Evolutionary conservation across 2,329 filamentous ascomycete genomes (phyloP).

Genomic region (Thelonectria blattea): DNA sequence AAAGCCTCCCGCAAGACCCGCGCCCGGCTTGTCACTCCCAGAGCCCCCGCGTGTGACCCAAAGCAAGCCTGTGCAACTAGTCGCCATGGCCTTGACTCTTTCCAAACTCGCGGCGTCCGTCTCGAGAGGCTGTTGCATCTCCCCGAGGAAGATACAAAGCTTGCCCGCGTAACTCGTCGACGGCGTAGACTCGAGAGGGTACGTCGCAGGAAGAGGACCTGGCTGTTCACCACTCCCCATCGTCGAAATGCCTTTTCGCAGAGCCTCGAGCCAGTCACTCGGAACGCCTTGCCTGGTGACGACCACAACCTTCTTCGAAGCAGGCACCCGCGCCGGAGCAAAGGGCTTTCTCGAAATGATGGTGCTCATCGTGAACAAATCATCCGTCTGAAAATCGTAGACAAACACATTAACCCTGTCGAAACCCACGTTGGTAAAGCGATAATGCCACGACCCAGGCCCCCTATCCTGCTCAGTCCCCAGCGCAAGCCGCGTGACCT

Average conservation of each 20-base stretch:
- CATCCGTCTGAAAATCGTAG: background rate
- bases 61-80: constrained; percentile 7
- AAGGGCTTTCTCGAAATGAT: background rate
- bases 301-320: background rate
- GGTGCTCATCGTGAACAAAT: background rate
- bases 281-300: background rate
- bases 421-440: background rate
- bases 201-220: background rate
- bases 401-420: background rate
- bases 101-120: background rate
- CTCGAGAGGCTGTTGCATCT: constrained; percentile 16
- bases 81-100: constrained; percentile 1
- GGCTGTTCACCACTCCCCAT: background rate
- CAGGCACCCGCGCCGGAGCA: background rate
- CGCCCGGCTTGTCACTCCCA: background rate
- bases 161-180: background rate
- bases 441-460: no score
- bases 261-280: background rate
- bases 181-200: background rate
- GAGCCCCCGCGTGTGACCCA: constrained; percentile 15
- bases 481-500: background rate
- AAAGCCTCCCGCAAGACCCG: background rate
- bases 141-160: constrained; percentile 16
- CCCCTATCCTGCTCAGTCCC: background rate
- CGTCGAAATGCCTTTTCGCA: background rate